Evolutionary conservation across 108 stramenopile genomes (phyloP).

Genomic region (Nitzschia sp.): DNA sequence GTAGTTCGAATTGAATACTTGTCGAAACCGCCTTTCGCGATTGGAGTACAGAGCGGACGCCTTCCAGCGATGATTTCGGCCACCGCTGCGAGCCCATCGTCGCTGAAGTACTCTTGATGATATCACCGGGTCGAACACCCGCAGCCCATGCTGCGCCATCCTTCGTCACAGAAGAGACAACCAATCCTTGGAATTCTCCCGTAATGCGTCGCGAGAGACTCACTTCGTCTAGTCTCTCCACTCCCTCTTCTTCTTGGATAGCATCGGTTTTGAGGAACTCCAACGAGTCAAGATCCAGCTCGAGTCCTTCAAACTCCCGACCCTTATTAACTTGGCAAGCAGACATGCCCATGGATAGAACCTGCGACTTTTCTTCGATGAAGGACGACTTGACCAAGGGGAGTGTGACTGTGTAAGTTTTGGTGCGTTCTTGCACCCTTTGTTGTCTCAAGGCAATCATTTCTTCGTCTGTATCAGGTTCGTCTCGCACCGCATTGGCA

Average conservation of each 20-base stretch:
- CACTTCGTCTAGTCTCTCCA: constrained; percentile 26
- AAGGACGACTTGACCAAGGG: constrained; percentile 24
- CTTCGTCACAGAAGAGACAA: constrained; percentile 59
- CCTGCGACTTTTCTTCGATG: constrained; percentile 24
- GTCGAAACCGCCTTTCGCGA: constrained; percentile 55
- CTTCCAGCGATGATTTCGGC: constrained; percentile 83
- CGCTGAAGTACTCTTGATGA: constrained; percentile 63
- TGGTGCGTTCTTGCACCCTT: constrained; percentile 41
- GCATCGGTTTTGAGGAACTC: constrained; percentile 38
- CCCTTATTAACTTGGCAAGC: constrained; percentile 58
- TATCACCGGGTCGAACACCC: constrained; percentile 74
- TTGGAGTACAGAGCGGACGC: constrained; percentile 70
- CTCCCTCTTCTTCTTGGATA: not conserved
- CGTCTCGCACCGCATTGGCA: constrained; percentile 22
- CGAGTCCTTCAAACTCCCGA: constrained; percentile 45
- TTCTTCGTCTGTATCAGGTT: constrained; percentile 45
- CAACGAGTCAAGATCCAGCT: constrained; percentile 66
- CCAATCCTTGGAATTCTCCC: constrained; percentile 50
- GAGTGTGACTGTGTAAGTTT: constrained; percentile 45
- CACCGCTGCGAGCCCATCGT: constrained; percentile 72
- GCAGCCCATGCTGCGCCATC: constrained; percentile 64
- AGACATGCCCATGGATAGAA: constrained; percentile 50
- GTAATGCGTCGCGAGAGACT: constrained; percentile 41
- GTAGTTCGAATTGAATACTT: constrained; percentile 52
- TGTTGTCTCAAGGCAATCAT: constrained; percentile 35